phyloP scores from a whole-genome alignment of 208 protist species.

The Wallacemonas collosoma region DNA sequence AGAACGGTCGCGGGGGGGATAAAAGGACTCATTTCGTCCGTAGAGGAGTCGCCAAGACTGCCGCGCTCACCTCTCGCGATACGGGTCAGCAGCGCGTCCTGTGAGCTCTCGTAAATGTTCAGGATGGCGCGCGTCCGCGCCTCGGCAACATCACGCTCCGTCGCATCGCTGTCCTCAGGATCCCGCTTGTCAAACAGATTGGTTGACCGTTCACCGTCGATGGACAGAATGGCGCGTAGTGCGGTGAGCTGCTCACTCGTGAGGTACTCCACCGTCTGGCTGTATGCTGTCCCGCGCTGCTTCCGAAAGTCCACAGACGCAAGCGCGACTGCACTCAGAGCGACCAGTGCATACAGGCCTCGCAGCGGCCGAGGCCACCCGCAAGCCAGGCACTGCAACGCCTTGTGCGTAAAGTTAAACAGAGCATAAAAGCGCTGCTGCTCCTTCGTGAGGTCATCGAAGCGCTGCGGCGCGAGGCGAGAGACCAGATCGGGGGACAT shows the following conservation, averaged over 20 bases:
- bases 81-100: constrained; percentile 26
- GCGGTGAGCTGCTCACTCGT: constrained; percentile 42
- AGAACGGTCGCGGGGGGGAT: not conserved
- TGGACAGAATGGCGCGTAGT: constrained; percentile 31
- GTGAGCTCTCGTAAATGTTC: constrained; percentile 13
- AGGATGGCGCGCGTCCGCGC: constrained; percentile 6
- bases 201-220: not conserved
- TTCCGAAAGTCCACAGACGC: constrained; percentile 27
- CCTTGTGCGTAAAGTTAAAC: constrained; percentile 60
- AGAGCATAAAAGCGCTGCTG: constrained; percentile 74
- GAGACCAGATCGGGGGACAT: constrained; percentile 41
- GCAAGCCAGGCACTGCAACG: constrained; percentile 50
- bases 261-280: constrained; percentile 30
- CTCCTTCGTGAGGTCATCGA: constrained; percentile 50
- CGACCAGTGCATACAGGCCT: constrained; percentile 62
- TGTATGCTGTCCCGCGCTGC: constrained; percentile 38
- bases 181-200: not conserved
- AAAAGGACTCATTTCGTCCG: constrained; percentile 6
- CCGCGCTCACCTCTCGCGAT: constrained; percentile 18
- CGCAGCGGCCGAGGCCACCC: constrained; percentile 71
- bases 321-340: constrained; percentile 38
- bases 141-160: not conserved
- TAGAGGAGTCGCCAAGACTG: constrained; percentile 2
- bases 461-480: constrained; percentile 64
- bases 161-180: not conserved